Base-by-base conservation (phyloP, 1,284 basidiomycete species). In the Pterula multifida region DNA sequence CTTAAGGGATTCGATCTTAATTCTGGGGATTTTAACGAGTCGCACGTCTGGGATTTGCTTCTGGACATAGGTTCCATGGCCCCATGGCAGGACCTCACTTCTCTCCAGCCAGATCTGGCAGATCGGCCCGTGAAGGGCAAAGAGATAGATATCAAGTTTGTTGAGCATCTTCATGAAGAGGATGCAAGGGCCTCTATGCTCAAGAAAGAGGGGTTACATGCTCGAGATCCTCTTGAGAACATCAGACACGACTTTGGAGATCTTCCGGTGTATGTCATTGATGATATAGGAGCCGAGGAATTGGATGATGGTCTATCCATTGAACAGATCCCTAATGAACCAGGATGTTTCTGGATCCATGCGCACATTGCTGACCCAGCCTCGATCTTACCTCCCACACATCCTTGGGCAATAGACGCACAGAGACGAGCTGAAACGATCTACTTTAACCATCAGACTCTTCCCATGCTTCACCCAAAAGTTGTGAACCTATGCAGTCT, bases 341-440 rank as follows among this genome's bases (percentile, higher is more conserved):
- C 79, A 2, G 76, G 71, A 15, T 69, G 68, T 52, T 59, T 69
- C 49, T 98, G 96, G 96, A 60, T 96, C 13, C 95, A 98, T 59
- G 72, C 88, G 17, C 95, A 98, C 61, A 75, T 99, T 50, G 95
- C 96, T 4, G 95, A 99, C 63, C 94, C 95, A 0, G 94, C 91
- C 0, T 71, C 85, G 1, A 61, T 84, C 52, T 68, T 99, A n/a
- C 79, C 80, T 15, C 84, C 82, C 0, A 73, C 72, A 0, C 82
- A 92, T 61, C 56, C 67, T 1, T 60, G 90, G 1, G 71, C 82
- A 0, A 64, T 71, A 26, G 60, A 67, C 2, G 90, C 91, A 0
- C 67, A 72, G 9, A 63, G 67, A 35, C 67, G 70, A 50, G 67
- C 66, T 1, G 64, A 73, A 46, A 76, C 82, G 0, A 60, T 68